Evolutionary conservation across 345 rosid species (phyloP).

Genomic region (Brassica incana): DNA sequence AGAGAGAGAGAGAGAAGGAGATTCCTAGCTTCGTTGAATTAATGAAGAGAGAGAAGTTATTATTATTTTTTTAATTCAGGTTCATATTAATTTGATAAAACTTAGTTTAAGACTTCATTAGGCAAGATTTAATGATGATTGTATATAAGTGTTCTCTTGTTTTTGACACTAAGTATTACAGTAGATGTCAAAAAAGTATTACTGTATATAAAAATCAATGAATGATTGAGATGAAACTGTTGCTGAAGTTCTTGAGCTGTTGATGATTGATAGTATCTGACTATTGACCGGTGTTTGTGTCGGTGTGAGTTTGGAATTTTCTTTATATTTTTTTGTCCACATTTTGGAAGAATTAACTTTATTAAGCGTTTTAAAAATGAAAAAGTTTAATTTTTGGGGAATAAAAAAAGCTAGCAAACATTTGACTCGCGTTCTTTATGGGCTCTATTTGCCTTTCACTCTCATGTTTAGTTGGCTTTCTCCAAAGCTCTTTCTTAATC

Average conservation of each 20-base stretch:
- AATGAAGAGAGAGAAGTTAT: not conserved
- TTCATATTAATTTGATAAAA: not conserved
- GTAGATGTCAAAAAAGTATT: no score
- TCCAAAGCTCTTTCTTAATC: not conserved
- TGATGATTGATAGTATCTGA: slow-evolving; percentile 17
- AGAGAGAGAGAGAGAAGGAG: not conserved
- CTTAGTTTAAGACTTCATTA: not conserved
- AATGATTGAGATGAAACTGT: slow-evolving; percentile 29
- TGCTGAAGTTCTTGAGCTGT: slow-evolving; percentile 25
- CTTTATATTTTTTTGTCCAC: not conserved
- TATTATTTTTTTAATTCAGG: not conserved
- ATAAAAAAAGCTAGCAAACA: not conserved
- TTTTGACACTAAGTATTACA: not conserved
- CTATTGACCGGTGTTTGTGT: slow-evolving; percentile 15
- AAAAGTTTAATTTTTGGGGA: not conserved
- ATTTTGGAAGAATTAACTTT: not conserved
- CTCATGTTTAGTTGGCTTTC: slow-evolving; percentile 14
- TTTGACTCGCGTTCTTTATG: slow-evolving; percentile 30
- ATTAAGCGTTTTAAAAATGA: not conserved
- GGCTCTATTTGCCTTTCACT: slow-evolving; percentile 17
- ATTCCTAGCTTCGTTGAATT: no score
- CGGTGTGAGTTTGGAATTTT: slow-evolving; percentile 34
- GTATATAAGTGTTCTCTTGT: not conserved
- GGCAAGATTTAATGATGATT: not conserved
- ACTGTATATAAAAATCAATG: not conserved